Conservation (phyloP, 2,329 filamentous ascomycete species). For the Cladobotryum protrusum region DNA sequence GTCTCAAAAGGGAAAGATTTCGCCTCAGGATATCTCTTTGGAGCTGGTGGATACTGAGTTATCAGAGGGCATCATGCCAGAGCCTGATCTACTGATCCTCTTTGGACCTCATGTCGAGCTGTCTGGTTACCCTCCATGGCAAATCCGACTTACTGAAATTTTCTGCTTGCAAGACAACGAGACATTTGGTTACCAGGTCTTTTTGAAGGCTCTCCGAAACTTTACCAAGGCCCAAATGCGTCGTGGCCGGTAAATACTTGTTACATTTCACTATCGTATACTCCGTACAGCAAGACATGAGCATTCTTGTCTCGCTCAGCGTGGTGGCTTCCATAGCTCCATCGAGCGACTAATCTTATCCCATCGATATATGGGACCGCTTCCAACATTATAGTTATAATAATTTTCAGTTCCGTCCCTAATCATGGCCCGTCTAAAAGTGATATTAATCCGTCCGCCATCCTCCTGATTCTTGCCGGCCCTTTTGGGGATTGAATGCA, state of each 20-base stretch:
- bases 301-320: constrained; percentile 13
- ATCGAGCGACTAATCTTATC: constrained; percentile 48
- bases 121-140: constrained; percentile 94
- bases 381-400: constrained; percentile 76
- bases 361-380: constrained; percentile 64
- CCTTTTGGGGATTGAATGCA: constrained; percentile 72
- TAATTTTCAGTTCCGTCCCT: constrained; percentile 74
- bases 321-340: constrained; percentile 30
- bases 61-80: constrained; percentile 68
- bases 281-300: background rate
- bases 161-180: constrained; percentile 72
- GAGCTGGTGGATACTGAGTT: constrained; percentile 89
- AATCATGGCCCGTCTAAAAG: constrained; percentile 65
- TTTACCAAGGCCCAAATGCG: constrained; percentile 87
- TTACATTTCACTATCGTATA: background rate
- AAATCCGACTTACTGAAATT: constrained; percentile 89
- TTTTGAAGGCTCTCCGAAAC: constrained; percentile 75
- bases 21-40: constrained; percentile 71
- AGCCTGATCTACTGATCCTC: constrained; percentile 83
- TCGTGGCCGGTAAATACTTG: constrained; percentile 55
- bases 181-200: constrained; percentile 89
- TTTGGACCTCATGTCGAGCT: constrained; percentile 81
- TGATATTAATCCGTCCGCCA: constrained; percentile 68
- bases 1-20: constrained; percentile 83
- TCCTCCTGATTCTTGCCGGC: constrained; percentile 57